phyloP scores from a whole-genome alignment of 805 yeast species.

The Saccharomyces eubayanus region DNA sequence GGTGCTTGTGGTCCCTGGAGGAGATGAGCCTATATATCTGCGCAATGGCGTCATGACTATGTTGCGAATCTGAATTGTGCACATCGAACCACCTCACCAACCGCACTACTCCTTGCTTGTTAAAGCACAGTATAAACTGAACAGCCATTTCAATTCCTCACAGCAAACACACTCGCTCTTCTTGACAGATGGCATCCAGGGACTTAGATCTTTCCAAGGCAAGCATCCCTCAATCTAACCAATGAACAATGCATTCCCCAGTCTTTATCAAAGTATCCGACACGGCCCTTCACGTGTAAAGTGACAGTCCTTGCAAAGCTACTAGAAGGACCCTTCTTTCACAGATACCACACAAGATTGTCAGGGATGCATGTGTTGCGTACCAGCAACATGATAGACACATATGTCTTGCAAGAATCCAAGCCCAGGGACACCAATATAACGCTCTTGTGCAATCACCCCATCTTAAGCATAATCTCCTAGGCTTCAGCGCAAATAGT shows the following conservation, averaged over 20 bases:
- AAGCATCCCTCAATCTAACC: neutral
- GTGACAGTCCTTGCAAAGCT: neutral
- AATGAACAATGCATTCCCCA: neutral
- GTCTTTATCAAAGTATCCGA: neutral
- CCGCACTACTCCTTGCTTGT: conserved; percentile 89
- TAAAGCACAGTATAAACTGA: conserved; percentile 73
- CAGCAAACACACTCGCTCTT: neutral
- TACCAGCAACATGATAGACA: neutral
- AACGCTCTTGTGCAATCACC: neutral
- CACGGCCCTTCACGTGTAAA: neutral
- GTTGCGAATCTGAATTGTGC: conserved; percentile 26
- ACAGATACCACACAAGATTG: neutral
- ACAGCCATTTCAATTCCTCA: conserved; percentile 47
- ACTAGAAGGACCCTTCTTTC: neutral
- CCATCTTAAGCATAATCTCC: neutral
- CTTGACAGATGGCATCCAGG: neutral
- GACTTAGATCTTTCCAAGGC: neutral
- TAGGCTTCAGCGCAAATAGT: neutral
- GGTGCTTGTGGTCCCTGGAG: conserved; percentile 75
- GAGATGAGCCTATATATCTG: conserved; percentile 72
- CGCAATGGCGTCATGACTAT: conserved; percentile 27
- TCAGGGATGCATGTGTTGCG: neutral
- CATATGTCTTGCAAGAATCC: neutral
- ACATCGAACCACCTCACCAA: conserved; percentile 66
- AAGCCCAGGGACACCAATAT: neutral